Percentiles rank a stretch among this genome's conserved stretches.
phyloP scores from a whole-genome alignment of 805 yeast genomes.

The Cyberlindnera veronae region DNA sequence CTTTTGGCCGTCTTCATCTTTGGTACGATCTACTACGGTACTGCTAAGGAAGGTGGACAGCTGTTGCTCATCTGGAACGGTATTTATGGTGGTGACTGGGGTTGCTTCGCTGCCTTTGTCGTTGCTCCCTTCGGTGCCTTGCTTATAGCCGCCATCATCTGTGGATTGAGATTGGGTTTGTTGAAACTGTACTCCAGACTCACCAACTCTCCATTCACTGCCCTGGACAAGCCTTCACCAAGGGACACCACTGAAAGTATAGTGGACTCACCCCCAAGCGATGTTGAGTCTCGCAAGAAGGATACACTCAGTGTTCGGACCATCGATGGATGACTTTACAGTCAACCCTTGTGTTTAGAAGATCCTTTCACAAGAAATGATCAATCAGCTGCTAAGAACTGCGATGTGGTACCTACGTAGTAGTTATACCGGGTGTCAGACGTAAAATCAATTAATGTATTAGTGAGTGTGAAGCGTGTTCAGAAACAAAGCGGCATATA shows the following conservation, averaged over 20 bases:
- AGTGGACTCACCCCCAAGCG: background rate
- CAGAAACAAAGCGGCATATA: too few species aligned
- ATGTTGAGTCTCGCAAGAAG: background rate
- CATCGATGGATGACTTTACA: background rate
- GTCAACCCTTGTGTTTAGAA: too few species aligned
- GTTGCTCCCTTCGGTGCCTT: constrained; percentile 85
- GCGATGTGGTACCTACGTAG: too few species aligned
- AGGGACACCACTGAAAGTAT: background rate
- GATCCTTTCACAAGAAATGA: too few species aligned
- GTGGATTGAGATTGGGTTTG: constrained; percentile 44
- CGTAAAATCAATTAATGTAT: too few species aligned
- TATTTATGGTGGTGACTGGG: constrained; percentile 81
- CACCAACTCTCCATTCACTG: constrained; percentile 31
- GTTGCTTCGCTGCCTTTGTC: constrained; percentile 91
- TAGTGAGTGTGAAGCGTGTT: too few species aligned
- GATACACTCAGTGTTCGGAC: background rate
- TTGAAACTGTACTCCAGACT: constrained; percentile 23
- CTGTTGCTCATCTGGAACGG: constrained; percentile 77
- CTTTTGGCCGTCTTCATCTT: constrained; percentile 74
- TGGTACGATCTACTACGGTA: constrained; percentile 75
- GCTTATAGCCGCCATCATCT: constrained; percentile 48
- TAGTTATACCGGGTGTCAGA: too few species aligned
- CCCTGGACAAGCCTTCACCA: constrained; percentile 25
- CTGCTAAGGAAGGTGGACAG: constrained; percentile 73
- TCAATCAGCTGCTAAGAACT: too few species aligned